A percentile compares a stretch with the other conserved stretches of the same genome.
These are phyloP conservation scores for Pezicula neosporulosa DNA, from an alignment of 2,329 filamentous ascomycete genomes.

Conservation along the genomic window DNA sequence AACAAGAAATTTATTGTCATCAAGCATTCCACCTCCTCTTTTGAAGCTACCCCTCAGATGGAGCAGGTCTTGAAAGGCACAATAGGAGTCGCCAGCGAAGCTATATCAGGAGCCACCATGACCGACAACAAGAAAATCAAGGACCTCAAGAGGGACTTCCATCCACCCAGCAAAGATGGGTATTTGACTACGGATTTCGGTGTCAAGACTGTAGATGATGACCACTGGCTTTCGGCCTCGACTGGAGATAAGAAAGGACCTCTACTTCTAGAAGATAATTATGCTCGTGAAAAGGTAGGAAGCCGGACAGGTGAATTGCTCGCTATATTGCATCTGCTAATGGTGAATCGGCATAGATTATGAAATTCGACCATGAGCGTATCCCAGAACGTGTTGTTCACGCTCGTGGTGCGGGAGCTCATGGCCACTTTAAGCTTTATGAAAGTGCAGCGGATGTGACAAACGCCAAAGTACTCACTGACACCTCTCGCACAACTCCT, in stretches of 20 bases:
- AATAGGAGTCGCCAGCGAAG: no score
- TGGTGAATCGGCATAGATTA: slow-evolving; percentile 45
- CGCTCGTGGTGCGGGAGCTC: slow-evolving; percentile 60
- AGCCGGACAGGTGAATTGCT: not conserved
- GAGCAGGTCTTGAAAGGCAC: not conserved
- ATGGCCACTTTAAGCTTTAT: slow-evolving; percentile 63
- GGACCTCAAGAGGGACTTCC: slow-evolving; percentile 35
- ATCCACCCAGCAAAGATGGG: slow-evolving; percentile 52
- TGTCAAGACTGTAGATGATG: slow-evolving; percentile 67
- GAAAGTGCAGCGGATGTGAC: slow-evolving; percentile 62
- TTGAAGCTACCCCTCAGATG: no score
- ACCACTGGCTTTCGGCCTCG: slow-evolving; percentile 71
- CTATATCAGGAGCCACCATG: not conserved
- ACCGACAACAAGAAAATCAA: not conserved
- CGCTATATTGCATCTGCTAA: not conserved
- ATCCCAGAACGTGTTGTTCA: slow-evolving; percentile 67
- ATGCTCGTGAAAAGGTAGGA: slow-evolving; percentile 68
- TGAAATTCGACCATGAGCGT: slow-evolving; percentile 73
- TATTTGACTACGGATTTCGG: slow-evolving; percentile 76
- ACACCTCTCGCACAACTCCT: slow-evolving; percentile 63
- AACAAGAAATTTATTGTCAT: no score
- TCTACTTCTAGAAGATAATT: slow-evolving; percentile 66
- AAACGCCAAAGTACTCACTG: slow-evolving; percentile 60
- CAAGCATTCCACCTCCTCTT: no score
- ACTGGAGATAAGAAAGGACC: slow-evolving; percentile 64